Conservation (phyloP, 345 rosid genomes). For the Sisymbrium altissimum region DNA sequence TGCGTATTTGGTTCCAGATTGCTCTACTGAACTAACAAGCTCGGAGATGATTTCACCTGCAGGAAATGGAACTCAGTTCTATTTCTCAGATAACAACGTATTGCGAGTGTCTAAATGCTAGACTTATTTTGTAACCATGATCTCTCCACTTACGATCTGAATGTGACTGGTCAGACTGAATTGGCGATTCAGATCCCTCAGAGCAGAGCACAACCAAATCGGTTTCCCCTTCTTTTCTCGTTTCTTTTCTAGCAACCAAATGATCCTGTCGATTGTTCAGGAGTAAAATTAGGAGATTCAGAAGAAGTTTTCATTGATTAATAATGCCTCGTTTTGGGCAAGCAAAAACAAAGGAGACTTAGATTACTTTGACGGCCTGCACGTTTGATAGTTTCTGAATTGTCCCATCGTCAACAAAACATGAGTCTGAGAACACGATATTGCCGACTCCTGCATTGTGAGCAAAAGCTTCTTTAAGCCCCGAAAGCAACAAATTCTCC, state of each 20-base stretch:
- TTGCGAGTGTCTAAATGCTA: background rate
- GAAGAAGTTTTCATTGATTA: background rate
- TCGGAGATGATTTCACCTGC: conserved; percentile 57
- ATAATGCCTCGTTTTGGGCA: background rate
- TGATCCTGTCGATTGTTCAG: conserved; percentile 48
- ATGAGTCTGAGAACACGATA: conserved; percentile 68
- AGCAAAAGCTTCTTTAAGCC: conserved; percentile 61
- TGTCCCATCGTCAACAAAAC: conserved; percentile 54
- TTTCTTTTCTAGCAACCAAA: conserved; percentile 54
- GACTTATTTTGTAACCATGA: background rate
- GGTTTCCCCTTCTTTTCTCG: conserved; percentile 46
- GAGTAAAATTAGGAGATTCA: conserved; percentile 9
- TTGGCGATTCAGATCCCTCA: conserved; percentile 35
- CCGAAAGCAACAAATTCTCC: conserved; percentile 64
- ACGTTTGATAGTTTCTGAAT: conserved; percentile 57
- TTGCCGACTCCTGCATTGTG: conserved; percentile 41
- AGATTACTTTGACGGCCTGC: conserved; percentile 57
- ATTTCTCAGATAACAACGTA: background rate
- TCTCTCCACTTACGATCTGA: conserved; percentile 50
- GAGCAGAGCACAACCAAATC: conserved; percentile 70
- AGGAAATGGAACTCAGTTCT: conserved; percentile 3
- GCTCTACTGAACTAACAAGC: conserved; percentile 56
- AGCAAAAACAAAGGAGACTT: background rate
- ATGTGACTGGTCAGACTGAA: conserved; percentile 37
- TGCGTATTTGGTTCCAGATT: conserved; percentile 53